A percentile compares a stretch with the other conserved stretches of the same genome.
phyloP scores from a whole-genome alignment of 2,329 filamentous ascomycete species.

The Aaosphaeria arxii region DNA sequence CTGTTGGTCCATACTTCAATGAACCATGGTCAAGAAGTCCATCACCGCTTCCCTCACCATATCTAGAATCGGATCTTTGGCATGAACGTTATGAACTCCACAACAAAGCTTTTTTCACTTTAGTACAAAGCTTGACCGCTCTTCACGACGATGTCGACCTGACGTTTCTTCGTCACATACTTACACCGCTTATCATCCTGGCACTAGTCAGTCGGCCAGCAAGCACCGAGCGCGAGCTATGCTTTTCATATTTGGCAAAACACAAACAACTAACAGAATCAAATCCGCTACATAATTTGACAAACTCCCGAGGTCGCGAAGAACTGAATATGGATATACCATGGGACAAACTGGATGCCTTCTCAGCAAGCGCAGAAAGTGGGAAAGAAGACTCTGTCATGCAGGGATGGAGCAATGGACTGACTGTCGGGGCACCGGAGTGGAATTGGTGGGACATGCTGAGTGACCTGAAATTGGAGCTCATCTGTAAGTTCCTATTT shows the following conservation, averaged over 20 bases:
- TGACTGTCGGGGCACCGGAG: conserved; percentile 12
- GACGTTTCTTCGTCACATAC: conserved; percentile 8
- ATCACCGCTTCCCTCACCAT: conserved; percentile 4
- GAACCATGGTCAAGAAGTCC: conserved; percentile 12
- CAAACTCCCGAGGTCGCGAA: conserved; percentile 9
- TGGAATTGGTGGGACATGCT: conserved; percentile 27
- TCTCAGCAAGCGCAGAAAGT: conserved; percentile 6
- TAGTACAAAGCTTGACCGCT: conserved; percentile 5
- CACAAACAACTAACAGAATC: conserved; percentile 10
- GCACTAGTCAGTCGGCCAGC: conserved; percentile 11
- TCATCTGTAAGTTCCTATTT: conserved; percentile 12
- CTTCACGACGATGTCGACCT: conserved; percentile 7
- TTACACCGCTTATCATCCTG: conserved; percentile 16
- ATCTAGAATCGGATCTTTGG: conserved; percentile 12
- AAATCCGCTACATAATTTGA: neutral
- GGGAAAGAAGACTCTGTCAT: conserved; percentile 1
- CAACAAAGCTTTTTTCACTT: conserved; percentile 12
- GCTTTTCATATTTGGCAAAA: conserved; percentile 6
- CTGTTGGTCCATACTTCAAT: conserved; percentile 1
- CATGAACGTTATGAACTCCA: conserved; percentile 16
- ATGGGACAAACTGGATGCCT: conserved; percentile 20
- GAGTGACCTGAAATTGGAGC: conserved; percentile 9
- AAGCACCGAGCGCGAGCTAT: conserved; percentile 15
- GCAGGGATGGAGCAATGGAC: neutral
- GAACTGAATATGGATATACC: conserved; percentile 13